Evolutionary conservation across 2,329 filamentous ascomycete genomes (phyloP).

Genomic region (Elsinoe fawcettii): DNA sequence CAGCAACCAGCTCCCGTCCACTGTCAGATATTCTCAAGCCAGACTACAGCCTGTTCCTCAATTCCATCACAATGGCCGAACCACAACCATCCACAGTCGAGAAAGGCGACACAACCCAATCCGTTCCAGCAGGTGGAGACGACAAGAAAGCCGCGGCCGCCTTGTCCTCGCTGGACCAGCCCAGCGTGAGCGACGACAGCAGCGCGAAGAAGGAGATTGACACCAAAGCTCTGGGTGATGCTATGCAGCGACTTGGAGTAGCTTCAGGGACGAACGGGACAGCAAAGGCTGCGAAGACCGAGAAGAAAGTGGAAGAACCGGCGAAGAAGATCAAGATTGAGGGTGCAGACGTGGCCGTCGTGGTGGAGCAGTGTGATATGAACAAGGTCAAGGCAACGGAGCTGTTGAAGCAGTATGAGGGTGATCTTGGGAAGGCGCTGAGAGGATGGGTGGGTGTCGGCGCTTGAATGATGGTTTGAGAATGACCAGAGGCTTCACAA

Average conservation of each 20-base stretch:
- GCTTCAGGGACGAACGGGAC: conserved; percentile 38
- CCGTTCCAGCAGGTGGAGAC: conserved; percentile 50
- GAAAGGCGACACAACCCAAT: conserved; percentile 53
- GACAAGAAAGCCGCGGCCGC: conserved; percentile 70
- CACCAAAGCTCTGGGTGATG: conserved; percentile 61
- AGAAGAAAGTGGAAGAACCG: conserved; percentile 24
- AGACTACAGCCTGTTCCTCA: neutral
- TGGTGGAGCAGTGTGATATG: conserved; percentile 68
- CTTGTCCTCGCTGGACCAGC: conserved; percentile 59
- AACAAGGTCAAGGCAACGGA: conserved; percentile 66
- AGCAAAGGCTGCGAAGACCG: neutral
- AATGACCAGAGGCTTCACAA: too few relatives aligned
- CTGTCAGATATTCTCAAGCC: neutral
- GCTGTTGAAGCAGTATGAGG: conserved; percentile 62
- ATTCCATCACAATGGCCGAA: conserved; percentile 46
- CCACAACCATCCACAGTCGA: conserved; percentile 51
- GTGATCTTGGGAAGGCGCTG: conserved; percentile 36
- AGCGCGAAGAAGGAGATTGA: conserved; percentile 54
- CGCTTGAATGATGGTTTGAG: neutral
- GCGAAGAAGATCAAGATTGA: conserved; percentile 61
- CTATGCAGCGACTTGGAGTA: conserved; percentile 56
- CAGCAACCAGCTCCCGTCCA: neutral
- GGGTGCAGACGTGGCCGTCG: conserved; percentile 58
- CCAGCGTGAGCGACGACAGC: conserved; percentile 42
- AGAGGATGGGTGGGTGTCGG: conserved; percentile 11